Percentiles rank a stretch among this genome's conserved stretches.
These are phyloP conservation scores for Elaphomyces granulatus DNA, from an alignment of 495 filamentous ascomycete species.

Conservation along the genomic window DNA sequence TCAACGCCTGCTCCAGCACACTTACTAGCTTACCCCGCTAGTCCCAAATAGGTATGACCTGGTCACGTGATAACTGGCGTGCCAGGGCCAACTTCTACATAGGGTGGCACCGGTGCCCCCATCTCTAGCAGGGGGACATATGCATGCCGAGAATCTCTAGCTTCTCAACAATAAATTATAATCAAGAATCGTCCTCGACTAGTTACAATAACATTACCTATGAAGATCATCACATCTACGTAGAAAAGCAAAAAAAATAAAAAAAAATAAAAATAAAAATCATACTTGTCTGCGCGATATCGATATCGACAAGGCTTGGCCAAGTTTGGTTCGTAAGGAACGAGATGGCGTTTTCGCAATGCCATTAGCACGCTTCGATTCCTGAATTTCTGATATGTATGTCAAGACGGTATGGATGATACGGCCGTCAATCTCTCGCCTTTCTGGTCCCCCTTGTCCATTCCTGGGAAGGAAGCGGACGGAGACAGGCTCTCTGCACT, in stretches of 20 bases:
- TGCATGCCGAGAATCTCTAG: too few species aligned
- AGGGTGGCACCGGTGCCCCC: too few species aligned
- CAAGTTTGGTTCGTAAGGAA: neutral
- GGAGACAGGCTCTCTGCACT: conserved; percentile 1
- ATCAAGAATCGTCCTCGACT: too few species aligned
- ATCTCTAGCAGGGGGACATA: too few species aligned
- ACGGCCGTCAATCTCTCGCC: neutral
- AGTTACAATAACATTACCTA: too few species aligned
- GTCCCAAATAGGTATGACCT: too few species aligned
- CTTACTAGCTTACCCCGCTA: too few species aligned
- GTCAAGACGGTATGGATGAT: neutral
- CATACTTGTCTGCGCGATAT: neutral
- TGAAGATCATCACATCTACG: conserved; percentile 1
- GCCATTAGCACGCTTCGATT: neutral
- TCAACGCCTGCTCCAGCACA: too few species aligned
- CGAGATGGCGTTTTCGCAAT: neutral
- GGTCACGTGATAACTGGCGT: too few species aligned
- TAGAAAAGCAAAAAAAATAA: neutral
- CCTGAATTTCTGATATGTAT: neutral
- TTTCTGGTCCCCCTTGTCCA: neutral
- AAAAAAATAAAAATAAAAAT: neutral
- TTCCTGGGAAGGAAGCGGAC: neutral
- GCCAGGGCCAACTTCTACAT: too few species aligned
- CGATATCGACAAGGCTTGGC: neutral
- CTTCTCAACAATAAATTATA: too few species aligned